Evolutionary conservation across 306 rosid genomes (phyloP).

Genomic region (Rubus idaeus): DNA sequence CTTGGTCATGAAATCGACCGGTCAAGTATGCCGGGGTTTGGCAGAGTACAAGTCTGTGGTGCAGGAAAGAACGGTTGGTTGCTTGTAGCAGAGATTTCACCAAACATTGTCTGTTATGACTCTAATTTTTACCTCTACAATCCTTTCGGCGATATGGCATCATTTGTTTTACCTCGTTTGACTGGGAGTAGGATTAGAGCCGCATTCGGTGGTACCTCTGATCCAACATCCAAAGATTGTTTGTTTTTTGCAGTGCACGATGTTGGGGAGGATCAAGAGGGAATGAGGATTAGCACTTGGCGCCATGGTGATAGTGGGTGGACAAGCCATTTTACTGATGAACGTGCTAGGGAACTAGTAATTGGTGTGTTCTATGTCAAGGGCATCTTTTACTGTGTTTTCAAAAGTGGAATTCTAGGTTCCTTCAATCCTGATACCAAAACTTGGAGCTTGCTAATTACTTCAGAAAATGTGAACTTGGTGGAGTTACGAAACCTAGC

Average conservation of each 20-base stretch:
- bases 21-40: not conserved
- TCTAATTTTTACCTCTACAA: not conserved
- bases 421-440: not conserved
- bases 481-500: not conserved
- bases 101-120: not conserved
- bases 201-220: conserved; percentile 6
- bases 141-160: not conserved
- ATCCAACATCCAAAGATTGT: conserved; percentile 4
- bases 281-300: conserved; percentile 5
- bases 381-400: conserved; percentile 2
- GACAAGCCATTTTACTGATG: not conserved
- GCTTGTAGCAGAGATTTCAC: not conserved
- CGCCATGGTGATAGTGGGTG: not conserved
- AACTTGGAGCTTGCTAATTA: not conserved
- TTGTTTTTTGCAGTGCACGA: not conserved
- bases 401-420: conserved; percentile 8
- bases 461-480: not conserved
- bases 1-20: not conserved
- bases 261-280: not conserved
- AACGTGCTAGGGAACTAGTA: not conserved
- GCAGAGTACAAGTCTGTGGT: not conserved
- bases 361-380: conserved; percentile 1
- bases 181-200: not conserved
- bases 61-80: conserved; percentile 12
- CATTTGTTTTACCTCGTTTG: not conserved